Conservation (phyloP, 495 filamentous ascomycete species). For the Penicillium desertorum region DNA sequence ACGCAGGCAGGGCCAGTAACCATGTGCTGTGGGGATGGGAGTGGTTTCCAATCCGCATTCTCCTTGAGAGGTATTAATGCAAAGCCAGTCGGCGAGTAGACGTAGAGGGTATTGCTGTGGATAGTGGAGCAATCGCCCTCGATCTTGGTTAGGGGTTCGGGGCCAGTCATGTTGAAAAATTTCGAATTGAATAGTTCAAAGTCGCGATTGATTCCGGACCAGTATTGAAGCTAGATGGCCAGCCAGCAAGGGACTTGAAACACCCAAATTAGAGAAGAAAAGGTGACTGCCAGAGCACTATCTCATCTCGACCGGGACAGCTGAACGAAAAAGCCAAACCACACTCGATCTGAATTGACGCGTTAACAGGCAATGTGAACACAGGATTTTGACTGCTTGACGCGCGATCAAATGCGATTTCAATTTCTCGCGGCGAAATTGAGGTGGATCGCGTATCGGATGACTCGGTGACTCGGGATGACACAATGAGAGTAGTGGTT, state of each 20-base stretch:
- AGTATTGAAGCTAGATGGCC: conserved; percentile 30
- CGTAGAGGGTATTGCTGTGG: conserved; percentile 80
- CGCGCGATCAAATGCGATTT: background rate
- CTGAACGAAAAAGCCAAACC: conserved; percentile 1
- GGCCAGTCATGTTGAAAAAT: conserved; percentile 56
- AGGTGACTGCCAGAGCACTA: conserved; percentile 48
- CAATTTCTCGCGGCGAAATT: conserved; percentile 1
- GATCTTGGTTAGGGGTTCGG: conserved; percentile 63
- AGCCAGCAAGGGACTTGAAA: conserved; percentile 29
- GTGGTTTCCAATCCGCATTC: conserved; percentile 67
- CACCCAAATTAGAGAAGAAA: conserved; percentile 23
- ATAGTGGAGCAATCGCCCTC: conserved; percentile 80
- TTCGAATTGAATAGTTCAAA: conserved; percentile 25
- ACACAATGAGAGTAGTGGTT: background rate
- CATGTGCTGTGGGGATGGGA: conserved; percentile 57
- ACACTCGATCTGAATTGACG: background rate
- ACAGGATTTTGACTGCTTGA: background rate
- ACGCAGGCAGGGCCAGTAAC: conserved; percentile 80
- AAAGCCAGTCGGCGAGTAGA: conserved; percentile 73
- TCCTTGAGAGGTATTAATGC: conserved; percentile 66
- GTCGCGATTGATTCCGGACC: conserved; percentile 32
- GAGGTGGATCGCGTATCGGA: background rate
- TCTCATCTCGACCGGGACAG: conserved; percentile 33
- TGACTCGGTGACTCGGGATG: conserved; percentile 12
- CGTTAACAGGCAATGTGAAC: background rate